Evolutionary conservation across 1,139 yeast species (phyloP).

Genomic region (Suhomyces maxii): DNA sequence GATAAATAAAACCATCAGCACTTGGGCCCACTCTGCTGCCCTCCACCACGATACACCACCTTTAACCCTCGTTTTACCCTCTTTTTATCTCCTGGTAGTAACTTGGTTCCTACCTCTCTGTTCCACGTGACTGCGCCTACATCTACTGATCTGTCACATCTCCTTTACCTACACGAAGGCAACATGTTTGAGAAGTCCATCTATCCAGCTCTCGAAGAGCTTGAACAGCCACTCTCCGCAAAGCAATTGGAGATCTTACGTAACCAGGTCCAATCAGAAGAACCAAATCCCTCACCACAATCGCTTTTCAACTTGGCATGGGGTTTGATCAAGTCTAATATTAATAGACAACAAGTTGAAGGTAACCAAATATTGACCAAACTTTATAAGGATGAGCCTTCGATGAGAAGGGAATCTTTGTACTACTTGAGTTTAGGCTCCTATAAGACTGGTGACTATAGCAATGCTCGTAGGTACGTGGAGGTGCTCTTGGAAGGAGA

Average conservation of each 20-base stretch:
- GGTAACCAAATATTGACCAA: conserved; percentile 79
- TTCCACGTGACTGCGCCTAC: no score
- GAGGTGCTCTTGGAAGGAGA: conserved; percentile 76
- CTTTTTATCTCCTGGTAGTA: no score
- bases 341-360: conserved; percentile 62
- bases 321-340: conserved; percentile 80
- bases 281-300: conserved; percentile 76
- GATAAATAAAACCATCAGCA: no score
- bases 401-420: conserved; percentile 83
- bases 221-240: conserved; percentile 59
- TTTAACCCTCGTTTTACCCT: no score
- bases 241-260: conserved; percentile 75
- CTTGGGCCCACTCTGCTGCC: no score
- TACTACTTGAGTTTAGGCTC: conserved; percentile 89
- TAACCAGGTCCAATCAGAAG: conserved; percentile 78
- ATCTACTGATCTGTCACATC: no score
- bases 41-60: no score
- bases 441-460: conserved; percentile 82
- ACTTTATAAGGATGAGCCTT: conserved; percentile 74
- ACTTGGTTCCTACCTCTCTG: no score
- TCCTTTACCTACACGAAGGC: background rate
- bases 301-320: conserved; percentile 93
- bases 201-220: conserved; percentile 46
- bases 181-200: conserved; percentile 11
- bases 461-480: conserved; percentile 82